Evolutionary conservation across 2,329 filamentous ascomycete species (phyloP).

Genomic region (Fusarium oligoseptatum): DNA sequence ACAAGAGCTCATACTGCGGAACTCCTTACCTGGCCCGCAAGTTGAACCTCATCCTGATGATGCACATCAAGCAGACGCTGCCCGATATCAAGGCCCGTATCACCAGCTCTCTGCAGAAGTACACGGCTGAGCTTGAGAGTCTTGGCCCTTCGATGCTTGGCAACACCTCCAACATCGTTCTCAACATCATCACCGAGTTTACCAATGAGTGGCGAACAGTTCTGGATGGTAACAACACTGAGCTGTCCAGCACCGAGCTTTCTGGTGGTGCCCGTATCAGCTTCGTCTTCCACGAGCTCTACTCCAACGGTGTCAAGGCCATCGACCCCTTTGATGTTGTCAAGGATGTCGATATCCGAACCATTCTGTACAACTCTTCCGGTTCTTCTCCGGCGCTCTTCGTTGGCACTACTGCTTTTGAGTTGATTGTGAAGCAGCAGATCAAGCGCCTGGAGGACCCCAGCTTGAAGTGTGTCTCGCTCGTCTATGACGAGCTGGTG

Average conservation of each 20-base stretch:
- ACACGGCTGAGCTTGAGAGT: constrained; percentile 82
- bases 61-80: constrained; percentile 99
- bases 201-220: constrained; percentile 98
- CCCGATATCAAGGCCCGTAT: constrained; percentile 99
- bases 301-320: constrained; percentile 96
- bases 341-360: constrained; percentile 97
- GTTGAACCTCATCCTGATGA: constrained; percentile 98
- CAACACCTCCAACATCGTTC: constrained; percentile 94
- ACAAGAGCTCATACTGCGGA: constrained; percentile 98
- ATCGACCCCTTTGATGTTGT: constrained; percentile 97
- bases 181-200: constrained; percentile 99
- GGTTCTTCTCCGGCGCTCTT: constrained; percentile 96
- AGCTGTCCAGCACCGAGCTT: constrained; percentile 92
- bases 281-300: constrained; percentile 99
- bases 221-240: constrained; percentile 95
- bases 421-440: constrained; percentile 98
- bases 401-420: constrained; percentile 97
- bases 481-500: constrained; percentile 97
- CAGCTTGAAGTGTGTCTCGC: constrained; percentile 94
- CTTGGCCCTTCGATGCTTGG: constrained; percentile 95
- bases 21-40: constrained; percentile 97
- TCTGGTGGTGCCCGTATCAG: constrained; percentile 98
- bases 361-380: constrained; percentile 98
- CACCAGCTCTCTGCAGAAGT: constrained; percentile 93
- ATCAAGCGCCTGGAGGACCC: constrained; percentile 97